These are phyloP conservation scores for Salix viminalis DNA, from an alignment of 345 rosid species.

Conservation along the genomic window DNA sequence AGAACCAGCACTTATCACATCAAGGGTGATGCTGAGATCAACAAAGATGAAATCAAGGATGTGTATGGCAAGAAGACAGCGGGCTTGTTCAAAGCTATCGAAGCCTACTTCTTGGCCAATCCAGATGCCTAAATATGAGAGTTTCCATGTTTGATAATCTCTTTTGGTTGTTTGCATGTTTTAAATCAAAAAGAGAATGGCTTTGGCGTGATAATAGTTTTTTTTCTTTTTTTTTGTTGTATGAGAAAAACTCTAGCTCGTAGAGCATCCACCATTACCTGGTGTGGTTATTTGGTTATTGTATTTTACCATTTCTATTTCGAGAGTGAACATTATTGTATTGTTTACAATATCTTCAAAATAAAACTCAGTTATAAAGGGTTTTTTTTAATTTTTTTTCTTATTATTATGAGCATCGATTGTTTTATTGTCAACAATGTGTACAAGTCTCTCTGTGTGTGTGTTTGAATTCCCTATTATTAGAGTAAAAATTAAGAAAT, in stretches of 20 bases:
- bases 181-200: no score
- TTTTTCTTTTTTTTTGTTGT: neutral
- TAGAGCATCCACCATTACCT: no score
- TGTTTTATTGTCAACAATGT: neutral
- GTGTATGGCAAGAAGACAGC: neutral
- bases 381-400: no score
- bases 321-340: neutral
- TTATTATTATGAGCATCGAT: no score
- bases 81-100: constrained; percentile 2
- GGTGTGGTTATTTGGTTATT: neutral
- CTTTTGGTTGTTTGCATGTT: no score
- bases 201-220: neutral
- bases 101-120: neutral
- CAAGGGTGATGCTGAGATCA: neutral
- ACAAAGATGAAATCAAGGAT: neutral
- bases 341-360: no score
- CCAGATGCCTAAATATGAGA: neutral
- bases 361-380: no score
- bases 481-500: no score
- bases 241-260: no score
- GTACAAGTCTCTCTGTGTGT: neutral
- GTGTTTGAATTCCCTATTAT: no score
- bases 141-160: no score
- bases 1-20: neutral
- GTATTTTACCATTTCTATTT: neutral